A percentile compares a stretch with the other conserved stretches of the same genome.
Conservation (phyloP, 345 rosid genomes). For the Arabidopsis thaliana region TAIR10.1 NC_003071.7:13046001-13046500, state of each 20-base stretch:
- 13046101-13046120: slow-evolving; percentile 68
- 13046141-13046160: slow-evolving; percentile 66
- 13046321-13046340: slow-evolving; percentile 47
- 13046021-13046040: slow-evolving; percentile 43
- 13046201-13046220: slow-evolving; percentile 59
- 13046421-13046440: slow-evolving; percentile 13
- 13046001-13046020: slow-evolving; percentile 32
- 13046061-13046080: slow-evolving; percentile 51
- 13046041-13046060: slow-evolving; percentile 39
- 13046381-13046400: slow-evolving; percentile 1
- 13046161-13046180: slow-evolving; percentile 57
- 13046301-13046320: slow-evolving; percentile 32
- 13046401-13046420: slow-evolving; percentile 31
- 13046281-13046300: slow-evolving; percentile 16
- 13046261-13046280: slow-evolving; percentile 44
- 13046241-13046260: slow-evolving; percentile 50
- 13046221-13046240: slow-evolving; percentile 67
- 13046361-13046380: slow-evolving; percentile 40
- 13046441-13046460: slow-evolving; percentile 36
- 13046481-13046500: slow-evolving; percentile 12
- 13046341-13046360: slow-evolving; percentile 48
- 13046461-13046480: slow-evolving; percentile 36
- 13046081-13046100: slow-evolving; percentile 56
- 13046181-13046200: slow-evolving; percentile 51
- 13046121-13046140: slow-evolving; percentile 67